Evolutionary conservation across 2,329 filamentous ascomycete genomes (phyloP).

Genomic region (Colletotrichum sp.): DNA sequence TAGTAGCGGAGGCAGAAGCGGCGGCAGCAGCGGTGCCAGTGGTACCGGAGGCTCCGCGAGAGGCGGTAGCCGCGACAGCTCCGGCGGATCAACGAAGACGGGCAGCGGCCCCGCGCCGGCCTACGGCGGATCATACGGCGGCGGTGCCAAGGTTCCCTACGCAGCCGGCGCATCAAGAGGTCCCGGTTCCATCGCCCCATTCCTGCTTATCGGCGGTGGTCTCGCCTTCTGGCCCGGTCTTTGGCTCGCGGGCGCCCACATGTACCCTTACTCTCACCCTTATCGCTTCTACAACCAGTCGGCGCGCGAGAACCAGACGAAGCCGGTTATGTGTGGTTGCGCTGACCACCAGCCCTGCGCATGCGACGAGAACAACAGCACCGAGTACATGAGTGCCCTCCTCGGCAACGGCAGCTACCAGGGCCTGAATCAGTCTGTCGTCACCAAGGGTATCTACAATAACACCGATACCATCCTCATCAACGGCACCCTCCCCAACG

Average conservation of each 20-base stretch:
- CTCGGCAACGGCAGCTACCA: slow-evolving; percentile 63
- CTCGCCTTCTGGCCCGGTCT: slow-evolving; percentile 67
- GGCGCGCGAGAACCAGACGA: slow-evolving; percentile 57
- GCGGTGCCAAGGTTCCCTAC: slow-evolving; percentile 69
- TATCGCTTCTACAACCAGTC: slow-evolving; percentile 57
- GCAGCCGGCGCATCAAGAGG: slow-evolving; percentile 44
- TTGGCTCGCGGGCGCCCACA: slow-evolving; percentile 56
- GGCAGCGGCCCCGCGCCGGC: slow-evolving; percentile 62
- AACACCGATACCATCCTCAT: slow-evolving; percentile 69
- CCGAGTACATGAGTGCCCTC: slow-evolving; percentile 62
- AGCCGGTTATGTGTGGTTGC: slow-evolving; percentile 68
- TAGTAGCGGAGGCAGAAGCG: not conserved
- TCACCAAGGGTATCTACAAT: slow-evolving; percentile 56
- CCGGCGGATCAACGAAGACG: slow-evolving; percentile 57
- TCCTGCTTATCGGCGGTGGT: slow-evolving; percentile 53
- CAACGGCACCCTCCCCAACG: slow-evolving; percentile 78
- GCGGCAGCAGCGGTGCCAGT: not conserved
- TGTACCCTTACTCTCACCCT: slow-evolving; percentile 65
- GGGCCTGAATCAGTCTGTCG: slow-evolving; percentile 64
- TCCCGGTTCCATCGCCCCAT: slow-evolving; percentile 42
- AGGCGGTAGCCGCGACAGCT: slow-evolving; percentile 28
- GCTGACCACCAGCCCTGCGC: slow-evolving; percentile 54
- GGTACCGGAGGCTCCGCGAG: slow-evolving; percentile 14
- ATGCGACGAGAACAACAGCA: slow-evolving; percentile 48
- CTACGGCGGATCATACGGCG: slow-evolving; percentile 72